Evolutionary conservation across 441 rosid species (phyloP).

Genomic region (Pelargonium cotyledonis): DNA sequence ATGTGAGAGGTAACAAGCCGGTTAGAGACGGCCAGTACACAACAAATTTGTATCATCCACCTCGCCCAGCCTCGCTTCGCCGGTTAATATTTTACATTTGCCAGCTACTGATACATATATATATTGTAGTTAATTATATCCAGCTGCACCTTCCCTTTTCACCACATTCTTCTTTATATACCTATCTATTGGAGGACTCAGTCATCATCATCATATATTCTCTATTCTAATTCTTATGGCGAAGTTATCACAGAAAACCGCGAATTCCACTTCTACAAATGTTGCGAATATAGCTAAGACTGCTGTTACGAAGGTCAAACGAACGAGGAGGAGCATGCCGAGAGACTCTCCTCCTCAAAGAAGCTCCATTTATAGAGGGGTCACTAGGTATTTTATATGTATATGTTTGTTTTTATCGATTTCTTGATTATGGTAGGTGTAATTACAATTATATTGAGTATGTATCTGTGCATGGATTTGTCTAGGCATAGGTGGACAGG

Average conservation of each 20-base stretch:
- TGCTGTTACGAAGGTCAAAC: slow-evolving; percentile 42
- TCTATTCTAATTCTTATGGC: slow-evolving; percentile 27
- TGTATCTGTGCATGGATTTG: neutral
- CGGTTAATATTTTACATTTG: slow-evolving; percentile 32
- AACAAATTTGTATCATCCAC: neutral
- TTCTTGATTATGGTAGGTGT: no score
- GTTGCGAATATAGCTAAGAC: slow-evolving; percentile 4
- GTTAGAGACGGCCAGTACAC: slow-evolving; percentile 39
- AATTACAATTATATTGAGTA: no score
- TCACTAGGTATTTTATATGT: slow-evolving; percentile 45
- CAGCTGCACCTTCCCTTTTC: slow-evolving; percentile 19
- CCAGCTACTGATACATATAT: slow-evolving; percentile 19
- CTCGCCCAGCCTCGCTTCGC: slow-evolving; percentile 17
- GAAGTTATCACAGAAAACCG: slow-evolving; percentile 34
- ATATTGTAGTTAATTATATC: neutral
- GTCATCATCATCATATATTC: slow-evolving; percentile 13
- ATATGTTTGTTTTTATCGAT: neutral
- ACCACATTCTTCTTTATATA: neutral
- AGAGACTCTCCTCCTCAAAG: slow-evolving; percentile 78
- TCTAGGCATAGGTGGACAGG: slow-evolving; percentile 63
- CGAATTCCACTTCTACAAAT: slow-evolving; percentile 18
- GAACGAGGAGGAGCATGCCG: slow-evolving; percentile 64
- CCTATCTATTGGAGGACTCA: slow-evolving; percentile 22
- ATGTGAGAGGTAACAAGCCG: slow-evolving; percentile 24
- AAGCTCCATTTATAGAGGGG: slow-evolving; percentile 81